phyloP scores from a whole-genome alignment of 495 filamentous ascomycete genomes.

The Penicillium simplicissimum region DNA sequence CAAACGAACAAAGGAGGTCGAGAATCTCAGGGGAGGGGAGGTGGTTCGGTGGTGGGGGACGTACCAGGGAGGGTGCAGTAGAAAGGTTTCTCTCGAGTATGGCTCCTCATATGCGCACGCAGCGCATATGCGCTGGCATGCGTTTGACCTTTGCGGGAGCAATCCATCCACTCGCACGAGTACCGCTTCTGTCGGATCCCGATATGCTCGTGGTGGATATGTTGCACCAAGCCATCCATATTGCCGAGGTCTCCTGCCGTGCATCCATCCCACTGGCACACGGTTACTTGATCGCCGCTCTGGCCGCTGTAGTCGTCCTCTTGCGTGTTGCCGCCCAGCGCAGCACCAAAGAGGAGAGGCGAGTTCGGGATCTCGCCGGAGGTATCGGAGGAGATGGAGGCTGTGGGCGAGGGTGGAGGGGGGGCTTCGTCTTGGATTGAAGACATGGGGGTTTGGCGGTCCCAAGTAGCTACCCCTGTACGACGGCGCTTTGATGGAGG shows the following conservation, averaged over 20 bases:
- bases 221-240: constrained; percentile 91
- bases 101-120: constrained; percentile 94
- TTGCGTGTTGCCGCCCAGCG: constrained; percentile 57
- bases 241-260: constrained; percentile 76
- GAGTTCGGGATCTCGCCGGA: constrained; percentile 70
- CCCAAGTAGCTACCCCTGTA: constrained; percentile 50
- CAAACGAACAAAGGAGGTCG: neutral
- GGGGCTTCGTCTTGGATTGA: constrained; percentile 44
- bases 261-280: constrained; percentile 90
- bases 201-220: constrained; percentile 93
- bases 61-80: constrained; percentile 92
- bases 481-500: constrained; percentile 55
- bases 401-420: constrained; percentile 43
- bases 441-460: constrained; percentile 51
- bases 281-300: constrained; percentile 76
- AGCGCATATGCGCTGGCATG: constrained; percentile 96
- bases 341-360: constrained; percentile 38
- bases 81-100: constrained; percentile 97
- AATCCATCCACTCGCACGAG: constrained; percentile 93
- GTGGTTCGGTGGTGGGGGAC: constrained; percentile 8
- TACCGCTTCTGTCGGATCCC: constrained; percentile 81
- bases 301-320: constrained; percentile 80
- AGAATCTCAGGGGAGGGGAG: neutral
- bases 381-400: constrained; percentile 82
- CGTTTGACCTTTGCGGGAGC: constrained; percentile 77